Evolutionary conservation across 1,284 basidiomycete species (phyloP).

Genomic region (Irpex sp.): DNA sequence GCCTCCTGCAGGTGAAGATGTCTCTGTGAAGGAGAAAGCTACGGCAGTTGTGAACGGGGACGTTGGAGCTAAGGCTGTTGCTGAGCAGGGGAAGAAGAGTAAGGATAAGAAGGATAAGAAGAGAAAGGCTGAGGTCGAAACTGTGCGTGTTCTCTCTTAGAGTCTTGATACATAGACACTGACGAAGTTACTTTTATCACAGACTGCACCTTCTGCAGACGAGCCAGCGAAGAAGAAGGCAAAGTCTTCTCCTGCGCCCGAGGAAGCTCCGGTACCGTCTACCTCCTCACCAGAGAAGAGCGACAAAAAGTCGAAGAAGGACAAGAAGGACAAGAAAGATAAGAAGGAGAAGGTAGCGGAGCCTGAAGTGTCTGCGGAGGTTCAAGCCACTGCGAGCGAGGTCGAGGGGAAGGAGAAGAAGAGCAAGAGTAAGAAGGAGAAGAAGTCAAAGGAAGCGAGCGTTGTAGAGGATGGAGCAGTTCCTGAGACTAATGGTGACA

Average conservation of each 20-base stretch:
- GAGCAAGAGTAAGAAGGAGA: constrained; percentile 14
- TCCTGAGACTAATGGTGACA: constrained; percentile 16
- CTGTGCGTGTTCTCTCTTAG: neutral
- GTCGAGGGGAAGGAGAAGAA: constrained; percentile 18
- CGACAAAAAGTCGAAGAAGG: constrained; percentile 16
- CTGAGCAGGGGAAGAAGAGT: no score
- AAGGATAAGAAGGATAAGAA: constrained; percentile 23
- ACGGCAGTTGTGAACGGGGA: no score
- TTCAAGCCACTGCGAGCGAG: no score
- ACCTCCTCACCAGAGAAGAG: constrained; percentile 7
- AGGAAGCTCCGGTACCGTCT: constrained; percentile 4
- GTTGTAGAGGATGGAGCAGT: constrained; percentile 13
- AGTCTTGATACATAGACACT: no score
- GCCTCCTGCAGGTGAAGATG: constrained; percentile 13
- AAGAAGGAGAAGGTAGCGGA: constrained; percentile 28
- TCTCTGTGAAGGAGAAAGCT: no score
- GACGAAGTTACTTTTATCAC: neutral
- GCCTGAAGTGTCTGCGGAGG: constrained; percentile 6
- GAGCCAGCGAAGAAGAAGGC: constrained; percentile 20
- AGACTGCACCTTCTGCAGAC: neutral
- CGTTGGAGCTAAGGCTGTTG: constrained; percentile 11
- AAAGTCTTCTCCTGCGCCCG: constrained; percentile 12
- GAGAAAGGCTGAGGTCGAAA: constrained; percentile 16
- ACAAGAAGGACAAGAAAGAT: constrained; percentile 15
- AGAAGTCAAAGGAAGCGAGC: constrained; percentile 26